A percentile compares a stretch with the other conserved stretches of the same genome.
phyloP scores from a whole-genome alignment of 495 filamentous ascomycete species.

The Niebla homalea region DNA sequence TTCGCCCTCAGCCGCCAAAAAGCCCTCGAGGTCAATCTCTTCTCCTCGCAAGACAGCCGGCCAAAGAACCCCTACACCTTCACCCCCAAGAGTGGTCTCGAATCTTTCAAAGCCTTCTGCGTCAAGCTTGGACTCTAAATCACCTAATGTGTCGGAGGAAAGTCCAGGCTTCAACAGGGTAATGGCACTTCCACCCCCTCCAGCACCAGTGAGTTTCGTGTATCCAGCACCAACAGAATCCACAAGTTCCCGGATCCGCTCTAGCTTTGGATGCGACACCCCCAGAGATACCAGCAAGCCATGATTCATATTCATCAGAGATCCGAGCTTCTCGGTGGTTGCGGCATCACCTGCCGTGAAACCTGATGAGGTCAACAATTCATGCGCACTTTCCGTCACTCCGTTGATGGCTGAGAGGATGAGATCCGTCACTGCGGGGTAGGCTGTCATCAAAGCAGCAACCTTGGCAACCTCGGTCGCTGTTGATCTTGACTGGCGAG shows the following conservation, averaged over 20 bases:
- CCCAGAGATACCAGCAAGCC: conserved; percentile 77
- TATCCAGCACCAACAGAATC: conserved; percentile 84
- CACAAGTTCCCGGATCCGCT: conserved; percentile 82
- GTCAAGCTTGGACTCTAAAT: conserved; percentile 53
- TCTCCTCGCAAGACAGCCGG: conserved; percentile 80
- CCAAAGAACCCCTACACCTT: conserved; percentile 86
- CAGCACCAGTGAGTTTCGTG: conserved; percentile 94
- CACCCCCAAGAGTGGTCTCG: conserved; percentile 75
- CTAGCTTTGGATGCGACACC: conserved; percentile 84
- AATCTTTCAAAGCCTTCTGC: conserved; percentile 71
- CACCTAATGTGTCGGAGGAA: conserved; percentile 34
- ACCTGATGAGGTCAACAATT: conserved; percentile 49
- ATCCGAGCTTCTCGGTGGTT: conserved; percentile 57
- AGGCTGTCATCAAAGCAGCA: conserved; percentile 47
- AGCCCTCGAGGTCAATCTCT: conserved; percentile 87
- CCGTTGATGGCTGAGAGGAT: conserved; percentile 75
- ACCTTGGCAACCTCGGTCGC: conserved; percentile 78
- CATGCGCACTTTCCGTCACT: conserved; percentile 59
- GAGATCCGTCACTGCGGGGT: conserved; percentile 57
- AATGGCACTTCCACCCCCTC: conserved; percentile 90
- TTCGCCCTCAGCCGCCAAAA: conserved; percentile 60
- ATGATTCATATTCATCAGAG: conserved; percentile 85
- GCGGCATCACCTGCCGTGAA: conserved; percentile 46
- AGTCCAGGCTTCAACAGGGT: conserved; percentile 63
- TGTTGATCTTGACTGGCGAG: conserved; percentile 69